Base-by-base conservation (phyloP, 169 alveolate genomes). In the Theileria parva region DNA sequence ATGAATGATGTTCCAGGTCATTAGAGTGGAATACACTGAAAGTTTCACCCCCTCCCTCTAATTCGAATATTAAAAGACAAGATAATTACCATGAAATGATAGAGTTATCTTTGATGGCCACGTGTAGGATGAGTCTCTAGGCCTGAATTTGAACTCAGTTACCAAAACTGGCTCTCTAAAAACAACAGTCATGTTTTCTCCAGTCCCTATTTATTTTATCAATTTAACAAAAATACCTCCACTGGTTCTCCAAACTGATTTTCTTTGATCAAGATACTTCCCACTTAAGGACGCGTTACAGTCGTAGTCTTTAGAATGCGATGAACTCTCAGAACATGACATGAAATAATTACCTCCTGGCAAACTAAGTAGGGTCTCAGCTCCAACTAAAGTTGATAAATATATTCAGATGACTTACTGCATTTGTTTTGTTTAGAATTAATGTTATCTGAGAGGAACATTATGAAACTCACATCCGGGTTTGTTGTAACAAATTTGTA, bases 71-170 rank as follows among this genome's bases (percentile, higher is more conserved):
- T 28, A 68, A n/a, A 17, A 39, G 9, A 13, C 1, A 8, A 23
- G 2, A 3, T 21, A 67, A 57, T 28, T 34, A 75, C 83, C 59
- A 11, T n/a, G 17, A 59, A 70, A 91, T 7, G 69, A 87, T 28
- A 91, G 73, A 6, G 90, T 64, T 28, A 91, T 39, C 60, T 86
- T 81, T 19, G 92, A 80, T 1, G 91, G 88, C 94, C 94, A 91
- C 53, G 90, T 70, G 19, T 77, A 69, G 4, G 90, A 73, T 64
- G 88, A 77, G 60, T 90, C 94, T 53, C 89, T 76, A 15, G 88
- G 93, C 48, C 88, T 86, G 37, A 86, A 79, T 34, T 78, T 74
- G 76, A 90, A 83, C 61, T 78, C 89, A 27, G 75, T 70, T 11
- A 90, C 60, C 66, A 85, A 80, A 9, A 91, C 89, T 0, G 93